These are phyloP conservation scores for Coccomyxa sp. DNA, from an alignment of 139 green algal genomes.

Conservation along the genomic window DNA sequence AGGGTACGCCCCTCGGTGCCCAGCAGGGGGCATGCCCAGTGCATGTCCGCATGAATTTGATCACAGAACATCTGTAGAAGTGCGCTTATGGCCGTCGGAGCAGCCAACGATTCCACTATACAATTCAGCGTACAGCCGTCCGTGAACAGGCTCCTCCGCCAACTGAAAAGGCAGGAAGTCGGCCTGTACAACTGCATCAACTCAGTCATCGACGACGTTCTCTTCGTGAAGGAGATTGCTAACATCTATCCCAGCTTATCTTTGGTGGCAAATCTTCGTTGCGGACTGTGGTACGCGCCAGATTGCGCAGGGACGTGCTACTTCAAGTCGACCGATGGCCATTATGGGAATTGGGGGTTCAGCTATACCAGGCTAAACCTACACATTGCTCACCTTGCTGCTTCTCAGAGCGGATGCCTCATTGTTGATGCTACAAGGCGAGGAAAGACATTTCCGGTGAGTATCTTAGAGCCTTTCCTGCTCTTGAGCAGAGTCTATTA, in stretches of 20 bases:
- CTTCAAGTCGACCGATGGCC: conserved; percentile 96
- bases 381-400: conserved; percentile 58
- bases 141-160: too few relatives aligned
- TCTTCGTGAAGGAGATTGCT: conserved; percentile 64
- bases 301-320: conserved; percentile 62
- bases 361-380: conserved; percentile 82
- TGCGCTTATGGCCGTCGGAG: too few relatives aligned
- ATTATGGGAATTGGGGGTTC: conserved; percentile 86
- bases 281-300: conserved; percentile 78
- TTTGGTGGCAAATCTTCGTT: conserved; percentile 83
- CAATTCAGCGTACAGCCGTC: too few relatives aligned
- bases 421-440: conserved; percentile 91
- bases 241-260: conserved; percentile 56
- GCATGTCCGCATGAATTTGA: too few relatives aligned
- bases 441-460: conserved; percentile 82
- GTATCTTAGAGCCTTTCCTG: background rate
- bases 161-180: conserved; percentile 54
- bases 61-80: too few relatives aligned
- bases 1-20: too few relatives aligned
- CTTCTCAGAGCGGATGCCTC: conserved; percentile 52
- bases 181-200: conserved; percentile 73
- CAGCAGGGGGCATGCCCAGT: too few relatives aligned
- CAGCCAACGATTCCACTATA: too few relatives aligned
- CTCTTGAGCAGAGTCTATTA: background rate
- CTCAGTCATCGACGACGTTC: conserved; percentile 61